phyloP scores from a whole-genome alignment of 768 basidiomycete genomes.

The Boletus barrowsii region DNA sequence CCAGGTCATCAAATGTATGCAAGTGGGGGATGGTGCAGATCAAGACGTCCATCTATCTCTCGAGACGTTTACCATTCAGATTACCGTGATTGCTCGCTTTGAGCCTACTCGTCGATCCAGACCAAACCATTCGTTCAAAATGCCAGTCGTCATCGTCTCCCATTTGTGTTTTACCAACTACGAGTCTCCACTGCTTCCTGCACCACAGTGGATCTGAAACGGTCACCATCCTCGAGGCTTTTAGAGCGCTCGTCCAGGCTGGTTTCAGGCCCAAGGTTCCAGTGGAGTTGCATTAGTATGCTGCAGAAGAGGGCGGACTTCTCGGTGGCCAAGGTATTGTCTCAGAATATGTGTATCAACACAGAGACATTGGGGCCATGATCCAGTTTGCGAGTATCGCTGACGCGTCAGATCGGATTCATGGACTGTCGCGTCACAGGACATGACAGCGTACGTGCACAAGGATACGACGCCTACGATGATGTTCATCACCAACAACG shows the following conservation, averaged over 20 bases:
- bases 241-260: slow-evolving; percentile 64
- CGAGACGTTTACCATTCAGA: slow-evolving; percentile 19
- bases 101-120: slow-evolving; percentile 7
- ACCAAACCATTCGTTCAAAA: slow-evolving; percentile 1
- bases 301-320: slow-evolving; percentile 53
- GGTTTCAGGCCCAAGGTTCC: slow-evolving; percentile 51
- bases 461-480: neutral
- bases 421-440: too few relatives aligned
- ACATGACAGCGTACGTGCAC: slow-evolving; percentile 18
- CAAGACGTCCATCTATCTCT: slow-evolving; percentile 15
- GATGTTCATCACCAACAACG: neutral
- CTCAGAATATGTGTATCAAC: too few relatives aligned
- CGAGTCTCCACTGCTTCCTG: slow-evolving; percentile 38
- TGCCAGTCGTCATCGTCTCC: slow-evolving; percentile 36
- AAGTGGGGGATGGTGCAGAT: slow-evolving; percentile 24
- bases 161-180: slow-evolving; percentile 45
- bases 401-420: too few relatives aligned
- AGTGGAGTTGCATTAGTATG: slow-evolving; percentile 85
- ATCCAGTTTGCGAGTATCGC: too few relatives aligned
- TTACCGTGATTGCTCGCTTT: slow-evolving; percentile 26
- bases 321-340: too few relatives aligned
- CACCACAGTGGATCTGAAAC: slow-evolving; percentile 57
- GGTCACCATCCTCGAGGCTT: slow-evolving; percentile 78
- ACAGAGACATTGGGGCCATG: too few relatives aligned
- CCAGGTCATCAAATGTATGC: neutral